Conservation (phyloP, 768 basidiomycete species). For the Mycena kentingensis region DNA sequence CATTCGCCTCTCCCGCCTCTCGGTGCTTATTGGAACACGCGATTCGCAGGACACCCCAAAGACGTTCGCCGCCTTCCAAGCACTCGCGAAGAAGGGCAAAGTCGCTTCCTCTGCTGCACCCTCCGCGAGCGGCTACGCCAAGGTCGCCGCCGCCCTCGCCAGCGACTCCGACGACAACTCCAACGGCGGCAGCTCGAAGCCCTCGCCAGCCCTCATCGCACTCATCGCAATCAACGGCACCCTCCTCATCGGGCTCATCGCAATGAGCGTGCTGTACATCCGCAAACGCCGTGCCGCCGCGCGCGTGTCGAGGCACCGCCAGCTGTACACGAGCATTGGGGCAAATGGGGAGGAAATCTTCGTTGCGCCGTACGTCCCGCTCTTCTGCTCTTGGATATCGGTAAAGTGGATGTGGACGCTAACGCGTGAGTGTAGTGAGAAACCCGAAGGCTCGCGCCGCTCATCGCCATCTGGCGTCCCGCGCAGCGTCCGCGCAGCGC, state of each 20-base stretch:
- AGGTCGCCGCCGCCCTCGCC: slow-evolving; percentile 3
- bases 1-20: too few species aligned
- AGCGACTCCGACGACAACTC: slow-evolving; percentile 1
- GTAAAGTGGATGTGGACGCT: background rate
- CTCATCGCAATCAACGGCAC: slow-evolving; percentile 27
- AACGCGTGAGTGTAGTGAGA: background rate
- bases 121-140: background rate
- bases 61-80: slow-evolving; percentile 33
- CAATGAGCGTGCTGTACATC: slow-evolving; percentile 11
- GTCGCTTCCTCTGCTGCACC: background rate
- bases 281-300: slow-evolving; percentile 17
- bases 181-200: slow-evolving; percentile 28
- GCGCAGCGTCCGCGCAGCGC: background rate
- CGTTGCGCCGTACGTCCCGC: slow-evolving; percentile 8
- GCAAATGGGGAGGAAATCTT: slow-evolving; percentile 17
- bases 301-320: slow-evolving; percentile 2
- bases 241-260: slow-evolving; percentile 22
- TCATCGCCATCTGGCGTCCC: background rate
- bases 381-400: too few species aligned
- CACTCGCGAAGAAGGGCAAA: background rate
- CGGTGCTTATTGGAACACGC: too few species aligned
- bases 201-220: slow-evolving; percentile 23
- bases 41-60: too few species aligned
- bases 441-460: background rate
- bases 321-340: slow-evolving; percentile 18